These are phyloP conservation scores for Carex myosuroides DNA, from an alignment of 176 grass and related monocot genomes.

Conservation along the genomic window DNA sequence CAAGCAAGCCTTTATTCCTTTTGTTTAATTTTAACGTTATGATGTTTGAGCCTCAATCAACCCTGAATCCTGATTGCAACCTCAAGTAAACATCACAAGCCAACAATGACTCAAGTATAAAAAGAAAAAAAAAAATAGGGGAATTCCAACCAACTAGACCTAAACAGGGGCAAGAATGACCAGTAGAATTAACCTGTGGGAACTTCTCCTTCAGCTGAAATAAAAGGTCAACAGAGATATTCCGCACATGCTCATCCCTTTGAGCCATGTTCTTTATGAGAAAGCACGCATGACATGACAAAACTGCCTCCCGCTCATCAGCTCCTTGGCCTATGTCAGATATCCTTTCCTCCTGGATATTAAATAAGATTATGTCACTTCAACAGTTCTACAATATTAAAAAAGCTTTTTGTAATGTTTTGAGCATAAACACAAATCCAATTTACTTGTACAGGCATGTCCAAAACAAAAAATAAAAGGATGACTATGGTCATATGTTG, in stretches of 20 bases:
- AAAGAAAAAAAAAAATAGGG: neutral
- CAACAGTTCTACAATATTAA: too few species aligned
- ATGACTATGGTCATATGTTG: neutral
- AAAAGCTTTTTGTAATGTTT: neutral
- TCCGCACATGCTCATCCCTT: constrained; percentile 91
- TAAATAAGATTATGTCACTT: constrained; percentile 19
- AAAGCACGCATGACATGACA: constrained; percentile 79
- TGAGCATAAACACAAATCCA: neutral
- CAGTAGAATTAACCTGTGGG: constrained; percentile 58
- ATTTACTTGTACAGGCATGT: neutral
- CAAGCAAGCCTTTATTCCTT: neutral
- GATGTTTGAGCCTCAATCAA: neutral
- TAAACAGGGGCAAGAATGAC: neutral
- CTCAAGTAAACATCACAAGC: neutral
- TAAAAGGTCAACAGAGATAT: constrained; percentile 91
- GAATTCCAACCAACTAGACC: neutral
- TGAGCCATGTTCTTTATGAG: constrained; percentile 98
- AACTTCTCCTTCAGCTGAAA: constrained; percentile 92
- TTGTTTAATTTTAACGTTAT: neutral
- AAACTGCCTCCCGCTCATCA: constrained; percentile 79
- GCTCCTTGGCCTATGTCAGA: constrained; percentile 87
- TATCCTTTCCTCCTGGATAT: constrained; percentile 66
- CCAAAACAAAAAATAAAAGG: constrained; percentile 2
- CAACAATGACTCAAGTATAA: neutral
- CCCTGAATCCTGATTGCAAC: neutral